A percentile compares a stretch with the other conserved stretches of the same genome.
phyloP scores from a whole-genome alignment of 345 rosid genomes.

The Ceriops decandra region DNA sequence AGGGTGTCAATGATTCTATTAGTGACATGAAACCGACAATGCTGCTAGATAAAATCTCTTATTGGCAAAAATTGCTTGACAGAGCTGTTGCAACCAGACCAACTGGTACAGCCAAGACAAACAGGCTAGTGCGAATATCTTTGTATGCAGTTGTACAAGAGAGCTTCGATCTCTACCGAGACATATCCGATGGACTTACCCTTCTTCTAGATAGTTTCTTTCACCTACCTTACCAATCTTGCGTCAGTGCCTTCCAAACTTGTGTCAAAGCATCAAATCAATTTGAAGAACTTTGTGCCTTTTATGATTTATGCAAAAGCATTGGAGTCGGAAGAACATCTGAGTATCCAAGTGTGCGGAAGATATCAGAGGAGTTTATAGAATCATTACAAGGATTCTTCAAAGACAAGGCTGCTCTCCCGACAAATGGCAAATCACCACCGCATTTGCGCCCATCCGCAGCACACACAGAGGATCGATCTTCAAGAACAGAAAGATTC shows the following conservation, averaged over 20 bases:
- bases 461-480: constrained; percentile 9
- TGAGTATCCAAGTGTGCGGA: constrained; percentile 73
- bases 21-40: constrained; percentile 59
- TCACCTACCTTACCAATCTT: constrained; percentile 55
- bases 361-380: constrained; percentile 65
- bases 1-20: constrained; percentile 30
- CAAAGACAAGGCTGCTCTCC: constrained; percentile 66
- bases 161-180: constrained; percentile 71
- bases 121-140: constrained; percentile 46
- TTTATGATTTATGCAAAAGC: constrained; percentile 47
- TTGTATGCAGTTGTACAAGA: constrained; percentile 56
- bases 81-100: constrained; percentile 60
- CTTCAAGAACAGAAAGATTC: constrained; percentile 14
- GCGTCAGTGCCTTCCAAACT: constrained; percentile 55
- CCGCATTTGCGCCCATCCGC: constrained; percentile 23
- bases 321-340: constrained; percentile 64
- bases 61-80: constrained; percentile 76
- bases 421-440: constrained; percentile 24
- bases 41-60: constrained; percentile 50
- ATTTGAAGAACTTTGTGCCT: constrained; percentile 58
- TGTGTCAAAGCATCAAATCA: constrained; percentile 66
- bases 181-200: constrained; percentile 60
- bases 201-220: constrained; percentile 66
- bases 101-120: constrained; percentile 51
- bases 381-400: constrained; percentile 72